These are phyloP conservation scores for Mycena amicta DNA, from an alignment of 768 basidiomycete species.

Conservation along the genomic window DNA sequence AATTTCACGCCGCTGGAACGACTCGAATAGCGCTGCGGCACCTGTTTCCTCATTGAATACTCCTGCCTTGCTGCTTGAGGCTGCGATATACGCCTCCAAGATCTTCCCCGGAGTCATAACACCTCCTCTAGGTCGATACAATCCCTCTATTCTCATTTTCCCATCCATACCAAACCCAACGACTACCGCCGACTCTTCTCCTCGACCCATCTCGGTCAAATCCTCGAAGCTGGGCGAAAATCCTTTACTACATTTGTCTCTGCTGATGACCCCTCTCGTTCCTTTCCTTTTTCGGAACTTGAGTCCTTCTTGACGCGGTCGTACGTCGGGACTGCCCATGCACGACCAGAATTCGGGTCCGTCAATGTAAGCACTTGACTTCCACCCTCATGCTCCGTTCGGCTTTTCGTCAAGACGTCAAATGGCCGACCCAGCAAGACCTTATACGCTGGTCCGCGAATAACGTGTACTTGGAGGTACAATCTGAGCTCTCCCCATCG, in stretches of 20 bases:
- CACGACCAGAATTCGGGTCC: conserved; percentile 26
- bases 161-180: conserved; percentile 6
- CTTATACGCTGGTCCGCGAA: conserved; percentile 27
- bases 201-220: conserved; percentile 2
- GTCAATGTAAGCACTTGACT: conserved; percentile 25
- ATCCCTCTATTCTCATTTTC: conserved; percentile 2
- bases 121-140: conserved; percentile 17
- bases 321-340: conserved; percentile 11
- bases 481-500: conserved; percentile 23
- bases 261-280: too few species aligned
- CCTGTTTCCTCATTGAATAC: not conserved
- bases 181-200: conserved; percentile 13
- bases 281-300: too few species aligned
- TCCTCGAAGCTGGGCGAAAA: conserved; percentile 11
- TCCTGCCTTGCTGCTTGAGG: not conserved
- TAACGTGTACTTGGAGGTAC: conserved; percentile 32
- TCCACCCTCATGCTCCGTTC: conserved; percentile 21
- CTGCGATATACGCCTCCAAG: conserved; percentile 1
- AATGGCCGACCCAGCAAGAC: conserved; percentile 34
- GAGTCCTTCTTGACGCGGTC: too few species aligned
- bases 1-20: not conserved
- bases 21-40: not conserved
- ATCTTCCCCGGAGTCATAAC: conserved; percentile 4
- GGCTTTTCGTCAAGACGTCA: conserved; percentile 27
- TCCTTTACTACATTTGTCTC: too few species aligned